Base-by-base conservation (phyloP, 2,329 filamentous ascomycete genomes). In the Cercospora janseana region DNA sequence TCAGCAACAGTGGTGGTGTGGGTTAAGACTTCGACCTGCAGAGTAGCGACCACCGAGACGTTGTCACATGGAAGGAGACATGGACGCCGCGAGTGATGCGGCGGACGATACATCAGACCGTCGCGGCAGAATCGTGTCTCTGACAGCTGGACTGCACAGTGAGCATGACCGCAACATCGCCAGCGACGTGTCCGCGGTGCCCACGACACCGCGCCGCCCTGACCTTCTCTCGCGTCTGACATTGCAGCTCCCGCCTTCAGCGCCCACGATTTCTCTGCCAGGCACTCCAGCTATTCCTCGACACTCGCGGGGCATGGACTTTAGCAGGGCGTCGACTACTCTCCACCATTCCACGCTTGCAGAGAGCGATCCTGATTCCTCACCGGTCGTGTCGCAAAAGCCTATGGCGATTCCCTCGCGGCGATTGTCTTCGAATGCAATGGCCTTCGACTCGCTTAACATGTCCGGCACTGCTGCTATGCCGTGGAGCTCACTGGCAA, bases 301-400 rank as follows among this genome's bases (percentile, higher is more conserved):
- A 57, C 85, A 91, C 54, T 96, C 91, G 23, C 82, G 92, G 49
- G 92, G 92, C 34, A 77, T 96, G 54, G 92, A 97, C 71, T 97
- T 95, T 69, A 92, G 92, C 31, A 81, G 92, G 60, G 91, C 91
- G 8, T 93, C 89, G 55, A 96, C 92, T 8, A 95, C 91, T 66
- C 77, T 98, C 16, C 93, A 97, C 71, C 93, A 97, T 70, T 96
- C 92, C 12, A 97, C 88, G 0, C 79, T 97, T 6, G 91, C 92
- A 49, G 88, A 95, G 12, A 87, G 88, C 1, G 93, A 88, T 4
- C 90, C 91, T 3, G 90, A 95, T 67, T 93, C 89, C 0, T 96
- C 91, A 0, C 93, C 93, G 0, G 91, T 86, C 9, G 85, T 93
- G 47, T 83, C 84, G 45, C 84, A 85, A 31, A 82, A 86, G 56